Conservation (phyloP, 2,329 filamentous ascomycete genomes). For the Raffaelea ambrosiae region DNA sequence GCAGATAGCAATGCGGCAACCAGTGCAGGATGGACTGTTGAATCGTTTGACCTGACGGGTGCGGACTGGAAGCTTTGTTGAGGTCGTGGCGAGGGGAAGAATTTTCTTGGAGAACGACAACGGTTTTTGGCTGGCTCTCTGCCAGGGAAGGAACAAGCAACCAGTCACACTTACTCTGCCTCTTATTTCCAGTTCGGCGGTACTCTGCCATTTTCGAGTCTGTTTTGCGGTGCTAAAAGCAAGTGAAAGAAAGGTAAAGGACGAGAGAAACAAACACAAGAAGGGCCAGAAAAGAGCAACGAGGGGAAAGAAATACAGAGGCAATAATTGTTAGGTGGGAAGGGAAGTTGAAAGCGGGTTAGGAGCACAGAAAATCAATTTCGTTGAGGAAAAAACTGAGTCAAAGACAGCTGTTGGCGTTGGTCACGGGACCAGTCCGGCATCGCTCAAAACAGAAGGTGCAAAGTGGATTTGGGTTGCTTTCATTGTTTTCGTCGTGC, state of each 20-base stretch:
- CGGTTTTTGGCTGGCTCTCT: background rate
- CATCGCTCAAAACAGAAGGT: background rate
- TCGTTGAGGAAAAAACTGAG: background rate
- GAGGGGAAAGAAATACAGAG: no score
- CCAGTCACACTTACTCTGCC: constrained; percentile 19
- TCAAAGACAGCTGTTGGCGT: no score
- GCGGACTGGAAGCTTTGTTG: no score
- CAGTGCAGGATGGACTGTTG: no score
- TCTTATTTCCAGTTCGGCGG: constrained; percentile 18
- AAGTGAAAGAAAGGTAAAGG: background rate
- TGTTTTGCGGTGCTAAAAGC: background rate
- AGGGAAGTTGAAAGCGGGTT: background rate
- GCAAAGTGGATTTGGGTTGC: constrained; percentile 7
- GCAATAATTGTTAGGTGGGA: background rate
- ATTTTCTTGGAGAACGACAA: background rate
- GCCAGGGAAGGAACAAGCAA: background rate
- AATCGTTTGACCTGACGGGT: no score
- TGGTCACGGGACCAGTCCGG: constrained; percentile 1
- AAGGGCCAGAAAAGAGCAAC: background rate
- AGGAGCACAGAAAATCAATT: background rate
- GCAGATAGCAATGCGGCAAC: no score
- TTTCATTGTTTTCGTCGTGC: constrained; percentile 19
- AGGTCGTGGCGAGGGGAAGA: no score
- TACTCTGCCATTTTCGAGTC: constrained; percentile 11
- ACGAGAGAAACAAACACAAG: background rate